A percentile compares a stretch with the other conserved stretches of the same genome.
Conservation (phyloP, 441 rosid species). For the Erodium trifolium region DNA sequence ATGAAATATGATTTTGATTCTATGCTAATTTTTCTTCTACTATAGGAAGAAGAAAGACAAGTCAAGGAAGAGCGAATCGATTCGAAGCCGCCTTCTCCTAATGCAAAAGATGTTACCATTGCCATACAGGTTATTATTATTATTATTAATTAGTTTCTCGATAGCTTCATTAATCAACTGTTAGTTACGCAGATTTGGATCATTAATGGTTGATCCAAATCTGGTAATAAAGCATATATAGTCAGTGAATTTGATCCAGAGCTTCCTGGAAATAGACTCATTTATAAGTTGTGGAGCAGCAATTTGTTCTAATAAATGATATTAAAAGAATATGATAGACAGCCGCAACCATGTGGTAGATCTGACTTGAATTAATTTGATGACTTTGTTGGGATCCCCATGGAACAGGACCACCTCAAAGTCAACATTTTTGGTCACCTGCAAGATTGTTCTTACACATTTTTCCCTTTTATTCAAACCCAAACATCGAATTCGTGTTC, state of each 20-base stretch:
- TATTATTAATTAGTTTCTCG: not conserved
- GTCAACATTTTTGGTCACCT: constrained; percentile 4
- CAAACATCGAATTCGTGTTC: too few relatives aligned
- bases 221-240: not conserved
- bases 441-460: too few relatives aligned
- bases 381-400: not conserved
- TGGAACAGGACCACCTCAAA: not conserved
- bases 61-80: not conserved
- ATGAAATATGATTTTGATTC: too few relatives aligned
- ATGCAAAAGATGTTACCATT: not conserved
- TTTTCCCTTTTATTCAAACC: too few relatives aligned
- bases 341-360: not conserved
- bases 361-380: not conserved
- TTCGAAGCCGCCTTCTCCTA: constrained; percentile 5
- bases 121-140: constrained; percentile 5
- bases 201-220: not conserved
- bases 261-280: too few relatives aligned
- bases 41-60: not conserved
- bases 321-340: not conserved
- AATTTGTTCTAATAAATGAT: too few relatives aligned
- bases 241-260: not conserved
- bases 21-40: too few relatives aligned
- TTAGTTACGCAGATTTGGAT: not conserved
- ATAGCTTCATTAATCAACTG: not conserved
- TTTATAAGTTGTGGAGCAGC: too few relatives aligned